Conservation (phyloP, 805 yeast species). For the Kazachstania kunashirensis region DNA sequence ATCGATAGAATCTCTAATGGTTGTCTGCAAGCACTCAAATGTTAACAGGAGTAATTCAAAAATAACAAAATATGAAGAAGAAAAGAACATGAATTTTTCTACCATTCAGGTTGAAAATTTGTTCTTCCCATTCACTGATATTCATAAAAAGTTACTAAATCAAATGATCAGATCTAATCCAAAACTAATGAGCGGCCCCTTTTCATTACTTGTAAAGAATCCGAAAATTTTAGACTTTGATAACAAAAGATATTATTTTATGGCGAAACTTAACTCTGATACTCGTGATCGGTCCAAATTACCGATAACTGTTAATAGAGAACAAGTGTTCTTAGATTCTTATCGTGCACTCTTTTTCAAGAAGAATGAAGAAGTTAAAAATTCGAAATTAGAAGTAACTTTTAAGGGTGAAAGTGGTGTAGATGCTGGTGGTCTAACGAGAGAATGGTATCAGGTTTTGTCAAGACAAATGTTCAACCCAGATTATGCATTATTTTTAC, state of each 20-base stretch:
- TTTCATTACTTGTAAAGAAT: conserved; percentile 76
- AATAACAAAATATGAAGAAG: conserved; percentile 45
- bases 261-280: conserved; percentile 53
- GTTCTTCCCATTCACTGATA: conserved; percentile 80
- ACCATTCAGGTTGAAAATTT: conserved; percentile 67
- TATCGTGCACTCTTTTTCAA: conserved; percentile 76
- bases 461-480: conserved; percentile 95
- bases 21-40: conserved; percentile 76
- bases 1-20: conserved; percentile 85
- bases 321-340: conserved; percentile 85
- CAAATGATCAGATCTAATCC: conserved; percentile 88
- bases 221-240: conserved; percentile 90
- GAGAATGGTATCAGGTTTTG: conserved; percentile 95
- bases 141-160: conserved; percentile 78
- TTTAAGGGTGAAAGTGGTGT: conserved; percentile 93
- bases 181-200: conserved; percentile 91
- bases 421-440: conserved; percentile 95
- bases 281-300: conserved; percentile 39
- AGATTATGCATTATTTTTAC: conserved; percentile 82
- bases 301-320: conserved; percentile 66
- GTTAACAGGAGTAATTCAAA: conserved; percentile 40
- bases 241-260: conserved; percentile 80
- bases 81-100: conserved; percentile 53
- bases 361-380: conserved; percentile 59
- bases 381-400: conserved; percentile 64